Evolutionary conservation across 2,329 filamentous ascomycete species (phyloP), one percentile per base, ranked within the genome.

Genomic region (Fusarium buharicum): DNA sequence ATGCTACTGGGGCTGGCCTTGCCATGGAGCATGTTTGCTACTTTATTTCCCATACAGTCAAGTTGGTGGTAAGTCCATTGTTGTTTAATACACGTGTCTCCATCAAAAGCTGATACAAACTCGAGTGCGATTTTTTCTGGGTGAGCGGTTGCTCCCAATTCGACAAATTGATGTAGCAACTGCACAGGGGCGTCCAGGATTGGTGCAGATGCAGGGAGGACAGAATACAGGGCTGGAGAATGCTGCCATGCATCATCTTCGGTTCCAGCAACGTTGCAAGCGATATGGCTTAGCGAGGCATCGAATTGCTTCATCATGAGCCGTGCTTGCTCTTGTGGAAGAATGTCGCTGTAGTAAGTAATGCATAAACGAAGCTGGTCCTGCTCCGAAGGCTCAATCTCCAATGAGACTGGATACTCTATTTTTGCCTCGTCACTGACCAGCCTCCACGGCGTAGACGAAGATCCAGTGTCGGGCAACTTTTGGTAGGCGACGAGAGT

Each of bases 401-500:
- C 93, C 17, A 97, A 78, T 0, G 94, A 97, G 1, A 96, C 77
- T 1, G 89, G 81, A 73, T 94, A 97, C 67, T 96, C 91, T 3
- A 91, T 86, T 1, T 82, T 85, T 6, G 90, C 89, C 46, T 85
- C 79, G 55, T 96, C 92, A 14, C 86, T 78, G 1, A 85, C 61
- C 0, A 90, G 62, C 7, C 78, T 78, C 89, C 91, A 96, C 0
- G 81, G 76, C 4, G 71, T 31, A 2, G 47, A 38, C 1, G 73
- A 52, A 14, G 58, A 43, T 31, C 55, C 50, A 31, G 64, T 38
- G 16, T 76, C 64, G 16, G 47, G 76, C 64, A 55, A 80, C 63
- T 90, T 91, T 70, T 97, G 93, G 70, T 93, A 94, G 0, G 92
- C 90, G 56, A 97, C 86, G 2, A 97, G 80, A 0, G 92, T 94